A percentile compares a stretch with the other conserved stretches of the same genome.
Evolutionary conservation across 805 yeast genomes (phyloP).

Genomic region (Pichia insulana): DNA sequence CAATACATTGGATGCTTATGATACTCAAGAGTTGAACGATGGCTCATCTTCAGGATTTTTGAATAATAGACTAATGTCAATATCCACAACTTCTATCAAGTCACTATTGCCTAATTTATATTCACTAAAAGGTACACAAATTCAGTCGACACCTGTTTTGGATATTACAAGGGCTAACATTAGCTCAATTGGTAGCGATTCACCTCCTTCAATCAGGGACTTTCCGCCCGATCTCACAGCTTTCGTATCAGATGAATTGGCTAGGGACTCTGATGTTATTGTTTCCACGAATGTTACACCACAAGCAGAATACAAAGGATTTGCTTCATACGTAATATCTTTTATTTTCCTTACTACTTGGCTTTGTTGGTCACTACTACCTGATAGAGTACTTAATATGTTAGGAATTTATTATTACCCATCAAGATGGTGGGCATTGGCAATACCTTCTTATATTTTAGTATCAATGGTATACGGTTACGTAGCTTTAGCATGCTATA

Average conservation of each 20-base stretch:
- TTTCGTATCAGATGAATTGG: slow-evolving; percentile 41
- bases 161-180: neutral
- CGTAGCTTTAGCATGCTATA: slow-evolving; percentile 60
- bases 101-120: slow-evolving; percentile 25
- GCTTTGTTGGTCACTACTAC: slow-evolving; percentile 68
- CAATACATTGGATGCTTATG: neutral
- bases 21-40: neutral
- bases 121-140: slow-evolving; percentile 15
- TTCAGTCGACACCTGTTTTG: slow-evolving; percentile 17
- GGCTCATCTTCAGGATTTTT: slow-evolving; percentile 11
- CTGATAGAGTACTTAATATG: slow-evolving; percentile 43
- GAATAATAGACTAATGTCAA: slow-evolving; percentile 22
- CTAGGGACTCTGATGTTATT: slow-evolving; percentile 58
- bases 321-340: slow-evolving; percentile 67
- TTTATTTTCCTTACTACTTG: slow-evolving; percentile 47
- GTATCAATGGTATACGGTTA: slow-evolving; percentile 68
- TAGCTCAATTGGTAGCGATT: neutral
- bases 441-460: slow-evolving; percentile 62
- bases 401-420: slow-evolving; percentile 72
- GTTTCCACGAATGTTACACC: slow-evolving; percentile 47
- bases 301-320: slow-evolving; percentile 79
- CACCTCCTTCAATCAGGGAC: neutral
- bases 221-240: neutral
- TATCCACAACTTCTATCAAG: slow-evolving; percentile 27
- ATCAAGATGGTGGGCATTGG: slow-evolving; percentile 85